Evolutionary conservation across 148 eudicot genomes (phyloP).

Genomic region (Fagopyrum tataricum): DNA sequence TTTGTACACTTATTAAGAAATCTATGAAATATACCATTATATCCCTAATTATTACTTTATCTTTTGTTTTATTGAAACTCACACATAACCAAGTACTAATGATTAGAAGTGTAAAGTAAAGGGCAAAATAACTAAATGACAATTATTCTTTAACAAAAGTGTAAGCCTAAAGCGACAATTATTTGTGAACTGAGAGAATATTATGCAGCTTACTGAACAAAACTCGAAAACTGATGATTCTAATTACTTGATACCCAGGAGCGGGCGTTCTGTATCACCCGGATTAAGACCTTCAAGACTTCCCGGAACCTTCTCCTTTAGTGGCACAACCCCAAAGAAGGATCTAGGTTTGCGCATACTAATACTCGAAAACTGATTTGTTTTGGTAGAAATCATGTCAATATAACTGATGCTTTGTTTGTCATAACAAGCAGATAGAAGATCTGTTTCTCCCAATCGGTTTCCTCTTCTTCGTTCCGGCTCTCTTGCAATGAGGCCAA

Average conservation of each 20-base stretch:
- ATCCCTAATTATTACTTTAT: too few species aligned
- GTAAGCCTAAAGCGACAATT: too few species aligned
- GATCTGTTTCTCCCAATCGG: conserved; percentile 71
- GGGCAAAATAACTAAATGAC: too few species aligned
- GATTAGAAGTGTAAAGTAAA: too few species aligned
- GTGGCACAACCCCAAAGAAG: conserved; percentile 34
- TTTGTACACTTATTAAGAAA: too few species aligned
- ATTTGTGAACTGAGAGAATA: too few species aligned
- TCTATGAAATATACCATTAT: too few species aligned
- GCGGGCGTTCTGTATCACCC: conserved; percentile 63
- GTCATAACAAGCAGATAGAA: conserved; percentile 26
- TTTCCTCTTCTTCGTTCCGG: conserved; percentile 69
- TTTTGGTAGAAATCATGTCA: not conserved
- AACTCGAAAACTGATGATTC: not conserved
- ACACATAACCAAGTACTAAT: too few species aligned
- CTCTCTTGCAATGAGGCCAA: conserved; percentile 57
- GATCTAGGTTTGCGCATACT: conserved; percentile 38
- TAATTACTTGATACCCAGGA: conserved; percentile 26
- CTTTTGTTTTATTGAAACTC: too few species aligned
- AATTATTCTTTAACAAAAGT: too few species aligned
- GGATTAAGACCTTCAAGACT: conserved; percentile 41
- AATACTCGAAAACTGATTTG: not conserved
- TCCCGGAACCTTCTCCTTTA: conserved; percentile 44
- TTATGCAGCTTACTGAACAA: not conserved
- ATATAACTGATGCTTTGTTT: not conserved